Percentiles rank a stretch among this genome's conserved stretches.
Evolutionary conservation across 331 rosid genomes (phyloP).

Genomic region (Rhamnella rubrinervis): DNA sequence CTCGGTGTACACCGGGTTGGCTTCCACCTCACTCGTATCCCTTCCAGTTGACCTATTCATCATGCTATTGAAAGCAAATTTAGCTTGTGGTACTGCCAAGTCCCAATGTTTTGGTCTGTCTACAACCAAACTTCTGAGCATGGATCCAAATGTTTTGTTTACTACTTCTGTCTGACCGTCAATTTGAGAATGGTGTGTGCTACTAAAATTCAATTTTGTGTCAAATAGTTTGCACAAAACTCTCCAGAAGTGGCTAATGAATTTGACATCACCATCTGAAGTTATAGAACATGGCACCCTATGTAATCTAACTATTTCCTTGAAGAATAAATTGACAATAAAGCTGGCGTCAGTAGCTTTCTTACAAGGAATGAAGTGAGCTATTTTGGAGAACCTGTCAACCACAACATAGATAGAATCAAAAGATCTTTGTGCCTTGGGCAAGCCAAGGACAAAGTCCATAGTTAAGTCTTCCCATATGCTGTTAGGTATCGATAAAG

Average conservation of each 20-base stretch:
- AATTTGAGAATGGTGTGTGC: too few species aligned
- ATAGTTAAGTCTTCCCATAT: neutral
- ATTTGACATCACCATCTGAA: neutral
- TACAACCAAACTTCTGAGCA: too few species aligned
- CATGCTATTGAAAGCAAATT: too few species aligned
- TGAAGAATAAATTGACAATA: neutral
- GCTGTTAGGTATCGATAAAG: too few species aligned
- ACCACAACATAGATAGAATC: neutral
- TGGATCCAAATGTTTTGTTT: too few species aligned
- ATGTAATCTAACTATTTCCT: neutral
- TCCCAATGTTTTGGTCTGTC: too few species aligned
- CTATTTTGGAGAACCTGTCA: neutral
- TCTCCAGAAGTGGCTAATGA: neutral
- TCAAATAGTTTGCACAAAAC: too few species aligned
- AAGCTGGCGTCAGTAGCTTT: neutral
- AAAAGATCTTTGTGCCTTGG: neutral
- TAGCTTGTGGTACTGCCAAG: too few species aligned
- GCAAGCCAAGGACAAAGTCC: neutral
- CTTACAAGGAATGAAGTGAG: neutral
- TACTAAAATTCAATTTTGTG: too few species aligned
- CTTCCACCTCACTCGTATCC: too few species aligned
- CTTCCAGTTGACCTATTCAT: neutral
- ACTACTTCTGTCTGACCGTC: too few species aligned
- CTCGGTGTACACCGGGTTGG: too few species aligned
- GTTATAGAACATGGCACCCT: neutral